Base-by-base conservation (phyloP, 139 green algal species). In the Chlorella sp. region DNA sequence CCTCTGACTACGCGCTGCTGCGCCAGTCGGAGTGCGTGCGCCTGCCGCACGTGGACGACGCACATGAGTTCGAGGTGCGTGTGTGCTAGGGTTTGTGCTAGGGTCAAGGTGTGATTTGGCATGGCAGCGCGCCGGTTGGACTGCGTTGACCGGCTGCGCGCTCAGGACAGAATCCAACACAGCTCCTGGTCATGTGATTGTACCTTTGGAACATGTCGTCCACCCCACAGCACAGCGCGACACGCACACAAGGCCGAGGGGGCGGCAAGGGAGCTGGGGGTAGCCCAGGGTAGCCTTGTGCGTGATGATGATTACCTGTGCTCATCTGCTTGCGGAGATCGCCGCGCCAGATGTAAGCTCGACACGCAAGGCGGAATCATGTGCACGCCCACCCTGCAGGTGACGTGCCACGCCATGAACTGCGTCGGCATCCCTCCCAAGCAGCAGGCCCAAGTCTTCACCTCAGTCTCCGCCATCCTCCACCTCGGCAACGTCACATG, bases 401-500 rank as follows among this genome's bases (percentile, higher is more conserved):
- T 26, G 27, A 72, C 67, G 1, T 26, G 67, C 27, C 67, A 64
- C 30, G 42, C 67, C 36, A 99, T 99, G 95, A 82, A 80, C 17
- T 74, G 92, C 61, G 92, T 99, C 34, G 95, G 95, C 59, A 95
- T 99, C 35, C 78, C 75, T 10, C 33, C 82, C 5, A 10, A 85
- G 22, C 83, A 93, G 65, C 92, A 93, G 74, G 84, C 92, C 20
- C 70, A 77, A 0, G 86, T 97, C 6, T 95, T 97, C 71, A 35
- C 22, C 1, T 17, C 51, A 2, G 4, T 98, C 49, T 92, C 93
- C 1, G 90, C 91, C 0, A 88, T 99, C 70, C 83, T 99, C 76
- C 95, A 99, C 75, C 85, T 98, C 27, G 95, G 95, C 51, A 98
- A 98, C 75, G 72, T 97, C 31, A 50, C 69, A 29, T 98, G 98